Conservation (phyloP, 768 basidiomycete genomes). For the Boletus subcaerulescens region DNA sequence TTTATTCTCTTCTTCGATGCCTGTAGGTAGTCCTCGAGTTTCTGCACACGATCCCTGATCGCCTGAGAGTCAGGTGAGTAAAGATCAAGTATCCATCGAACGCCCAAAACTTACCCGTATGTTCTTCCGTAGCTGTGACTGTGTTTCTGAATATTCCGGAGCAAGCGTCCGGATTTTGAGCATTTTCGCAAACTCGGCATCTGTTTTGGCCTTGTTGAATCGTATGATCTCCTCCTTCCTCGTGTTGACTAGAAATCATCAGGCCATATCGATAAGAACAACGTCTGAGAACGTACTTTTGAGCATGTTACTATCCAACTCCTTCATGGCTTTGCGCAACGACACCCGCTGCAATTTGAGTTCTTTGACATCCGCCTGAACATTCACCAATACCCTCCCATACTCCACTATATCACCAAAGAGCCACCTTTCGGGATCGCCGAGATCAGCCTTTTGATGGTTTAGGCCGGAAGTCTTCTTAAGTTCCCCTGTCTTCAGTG, state of each 20-base stretch:
- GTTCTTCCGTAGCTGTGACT: slow-evolving; percentile 67
- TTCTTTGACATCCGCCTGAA: slow-evolving; percentile 51
- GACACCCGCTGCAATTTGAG: slow-evolving; percentile 43
- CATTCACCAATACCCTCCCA: slow-evolving; percentile 32
- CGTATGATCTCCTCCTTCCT: slow-evolving; percentile 80
- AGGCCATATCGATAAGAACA: not conserved
- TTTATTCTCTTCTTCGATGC: slow-evolving; percentile 67
- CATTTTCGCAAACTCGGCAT: slow-evolving; percentile 76
- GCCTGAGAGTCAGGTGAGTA: slow-evolving; percentile 38
- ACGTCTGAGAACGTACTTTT: slow-evolving; percentile 46
- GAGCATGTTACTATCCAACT: slow-evolving; percentile 62
- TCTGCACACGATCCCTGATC: slow-evolving; percentile 71
- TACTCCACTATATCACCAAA: slow-evolving; percentile 53
- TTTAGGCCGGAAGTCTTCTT: slow-evolving; percentile 37
- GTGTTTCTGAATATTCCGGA: slow-evolving; percentile 85
- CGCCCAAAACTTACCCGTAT: slow-evolving; percentile 53
- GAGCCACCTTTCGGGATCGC: slow-evolving; percentile 49
- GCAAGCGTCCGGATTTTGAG: slow-evolving; percentile 74
- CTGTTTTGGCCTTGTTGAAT: slow-evolving; percentile 73
- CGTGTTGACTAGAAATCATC: slow-evolving; percentile 56
- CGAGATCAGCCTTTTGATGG: slow-evolving; percentile 45
- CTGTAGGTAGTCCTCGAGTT: slow-evolving; percentile 73
- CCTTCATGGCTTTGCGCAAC: slow-evolving; percentile 44
- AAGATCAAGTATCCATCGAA: not conserved
- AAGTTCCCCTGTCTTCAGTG: slow-evolving; percentile 35